Evolutionary conservation across 176 grass and related monocot genomes (phyloP).

Genomic region (Musa schizocarpa): DNA sequence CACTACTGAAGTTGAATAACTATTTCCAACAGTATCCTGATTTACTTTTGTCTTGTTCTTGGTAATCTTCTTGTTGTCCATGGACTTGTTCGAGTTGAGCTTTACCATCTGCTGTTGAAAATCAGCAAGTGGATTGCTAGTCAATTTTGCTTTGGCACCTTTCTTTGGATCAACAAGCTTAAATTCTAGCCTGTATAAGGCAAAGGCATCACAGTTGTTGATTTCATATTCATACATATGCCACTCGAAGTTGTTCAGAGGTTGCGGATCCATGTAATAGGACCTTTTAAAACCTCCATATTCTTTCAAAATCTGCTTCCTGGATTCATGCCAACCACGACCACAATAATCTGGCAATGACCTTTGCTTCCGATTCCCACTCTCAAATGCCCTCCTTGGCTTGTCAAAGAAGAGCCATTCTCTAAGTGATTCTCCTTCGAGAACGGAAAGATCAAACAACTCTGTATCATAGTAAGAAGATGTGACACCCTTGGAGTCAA

Average conservation of each 20-base stretch:
- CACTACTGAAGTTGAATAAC: slow-evolving; percentile 17
- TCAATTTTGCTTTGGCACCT: slow-evolving; percentile 52
- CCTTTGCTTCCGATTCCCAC: slow-evolving; percentile 81
- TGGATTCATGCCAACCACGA: slow-evolving; percentile 91
- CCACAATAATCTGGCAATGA: slow-evolving; percentile 82
- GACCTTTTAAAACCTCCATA: slow-evolving; percentile 70
- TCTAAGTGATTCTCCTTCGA: slow-evolving; percentile 83
- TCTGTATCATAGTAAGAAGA: slow-evolving; percentile 41
- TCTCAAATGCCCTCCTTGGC: slow-evolving; percentile 89
- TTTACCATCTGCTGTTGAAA: slow-evolving; percentile 62
- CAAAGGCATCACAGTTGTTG: slow-evolving; percentile 59
- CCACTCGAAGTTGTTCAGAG: slow-evolving; percentile 60
- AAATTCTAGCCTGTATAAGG: slow-evolving; percentile 70
- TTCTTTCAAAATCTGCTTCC: slow-evolving; percentile 88
- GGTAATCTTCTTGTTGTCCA: slow-evolving; percentile 48
- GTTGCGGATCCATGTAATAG: slow-evolving; percentile 97
- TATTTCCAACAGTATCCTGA: slow-evolving; percentile 29
- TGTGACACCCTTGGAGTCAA: background rate
- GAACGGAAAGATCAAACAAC: slow-evolving; percentile 72
- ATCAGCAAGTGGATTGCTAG: slow-evolving; percentile 35
- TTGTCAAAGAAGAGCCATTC: slow-evolving; percentile 98
- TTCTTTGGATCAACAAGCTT: slow-evolving; percentile 66
- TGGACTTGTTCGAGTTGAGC: slow-evolving; percentile 54
- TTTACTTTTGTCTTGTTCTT: slow-evolving; percentile 44
- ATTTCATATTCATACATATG: slow-evolving; percentile 92